These are phyloP conservation scores for Acanthamoeba lenticulata DNA, from an alignment of 208 protist species.

Conservation along the genomic window DNA sequence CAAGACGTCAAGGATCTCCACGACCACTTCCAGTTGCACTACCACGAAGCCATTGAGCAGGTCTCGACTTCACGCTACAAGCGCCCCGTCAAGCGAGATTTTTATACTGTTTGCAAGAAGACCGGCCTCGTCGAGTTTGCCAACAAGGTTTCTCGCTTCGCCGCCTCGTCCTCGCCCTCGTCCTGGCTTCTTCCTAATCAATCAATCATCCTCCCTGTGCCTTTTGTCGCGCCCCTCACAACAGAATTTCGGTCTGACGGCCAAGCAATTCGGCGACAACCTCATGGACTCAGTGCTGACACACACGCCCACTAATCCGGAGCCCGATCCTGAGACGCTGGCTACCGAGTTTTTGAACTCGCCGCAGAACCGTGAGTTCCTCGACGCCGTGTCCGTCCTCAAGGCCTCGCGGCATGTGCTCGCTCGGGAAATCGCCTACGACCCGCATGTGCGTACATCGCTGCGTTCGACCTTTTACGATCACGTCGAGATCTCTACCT, in stretches of 20 bases:
- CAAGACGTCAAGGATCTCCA: slow-evolving; percentile 48
- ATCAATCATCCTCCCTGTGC: not conserved
- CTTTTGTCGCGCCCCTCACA: too few relatives aligned
- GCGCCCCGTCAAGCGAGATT: not conserved
- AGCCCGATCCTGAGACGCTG: not conserved
- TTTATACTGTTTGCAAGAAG: slow-evolving; percentile 44
- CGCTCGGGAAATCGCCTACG: slow-evolving; percentile 11
- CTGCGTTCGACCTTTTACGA: slow-evolving; percentile 45
- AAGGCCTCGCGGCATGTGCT: slow-evolving; percentile 48
- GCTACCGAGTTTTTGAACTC: not conserved
- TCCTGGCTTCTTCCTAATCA: not conserved
- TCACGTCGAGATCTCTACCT: slow-evolving; percentile 28
- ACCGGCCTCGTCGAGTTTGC: slow-evolving; percentile 14
- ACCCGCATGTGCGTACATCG: slow-evolving; percentile 5
- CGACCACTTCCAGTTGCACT: slow-evolving; percentile 58
- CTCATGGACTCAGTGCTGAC: slow-evolving; percentile 30
- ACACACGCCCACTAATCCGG: not conserved
- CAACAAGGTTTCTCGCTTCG: not conserved
- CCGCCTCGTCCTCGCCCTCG: not conserved
- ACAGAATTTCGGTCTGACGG: slow-evolving; percentile 17
- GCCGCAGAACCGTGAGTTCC: not conserved
- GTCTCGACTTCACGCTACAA: not conserved
- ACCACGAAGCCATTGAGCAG: not conserved
- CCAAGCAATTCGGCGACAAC: slow-evolving; percentile 52
- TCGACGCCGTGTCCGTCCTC: not conserved